These are phyloP conservation scores for Pythium periplocum DNA, from an alignment of 352 stramenopile genomes.

Conservation along the genomic window DNA sequence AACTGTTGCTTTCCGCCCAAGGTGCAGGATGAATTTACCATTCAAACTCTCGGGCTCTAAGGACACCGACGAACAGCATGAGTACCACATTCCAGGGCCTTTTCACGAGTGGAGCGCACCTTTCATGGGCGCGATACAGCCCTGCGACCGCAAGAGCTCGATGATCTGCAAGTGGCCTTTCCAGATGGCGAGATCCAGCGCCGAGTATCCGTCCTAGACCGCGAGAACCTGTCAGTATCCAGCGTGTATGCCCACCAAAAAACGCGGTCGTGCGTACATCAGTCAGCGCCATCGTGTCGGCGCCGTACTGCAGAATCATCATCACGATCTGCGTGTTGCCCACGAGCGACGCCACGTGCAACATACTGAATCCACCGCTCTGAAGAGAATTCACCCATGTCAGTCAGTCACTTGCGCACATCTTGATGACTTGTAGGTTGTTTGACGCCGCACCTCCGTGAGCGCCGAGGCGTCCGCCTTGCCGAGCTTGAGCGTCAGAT, in stretches of 20 bases:
- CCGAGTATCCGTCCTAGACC: constrained; percentile 69
- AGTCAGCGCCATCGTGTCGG: constrained; percentile 69
- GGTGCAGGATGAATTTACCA: constrained; percentile 61
- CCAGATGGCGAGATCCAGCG: constrained; percentile 79
- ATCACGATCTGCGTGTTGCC: constrained; percentile 85
- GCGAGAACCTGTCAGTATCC: background rate
- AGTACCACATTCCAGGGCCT: too few species aligned
- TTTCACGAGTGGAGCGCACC: constrained; percentile 13
- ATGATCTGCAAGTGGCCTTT: constrained; percentile 80
- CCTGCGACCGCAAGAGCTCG: constrained; percentile 72
- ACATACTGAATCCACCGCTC: constrained; percentile 77
- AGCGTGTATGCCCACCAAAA: too few species aligned
- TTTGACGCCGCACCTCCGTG: constrained; percentile 37
- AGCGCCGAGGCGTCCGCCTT: constrained; percentile 74
- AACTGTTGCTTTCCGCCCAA: constrained; percentile 66
- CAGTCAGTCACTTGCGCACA: too few species aligned
- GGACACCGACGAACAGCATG: too few species aligned
- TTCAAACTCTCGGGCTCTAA: constrained; percentile 76
- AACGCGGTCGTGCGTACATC: constrained; percentile 31
- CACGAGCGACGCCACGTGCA: constrained; percentile 67
- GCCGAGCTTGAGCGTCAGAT: constrained; percentile 80
- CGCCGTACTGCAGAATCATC: constrained; percentile 79
- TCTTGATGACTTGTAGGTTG: too few species aligned
- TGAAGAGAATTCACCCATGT: constrained; percentile 5
- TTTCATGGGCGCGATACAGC: constrained; percentile 81